Conservation (phyloP, 352 stramenopile species). For the Pythium rhizo-oryzae region DNA sequence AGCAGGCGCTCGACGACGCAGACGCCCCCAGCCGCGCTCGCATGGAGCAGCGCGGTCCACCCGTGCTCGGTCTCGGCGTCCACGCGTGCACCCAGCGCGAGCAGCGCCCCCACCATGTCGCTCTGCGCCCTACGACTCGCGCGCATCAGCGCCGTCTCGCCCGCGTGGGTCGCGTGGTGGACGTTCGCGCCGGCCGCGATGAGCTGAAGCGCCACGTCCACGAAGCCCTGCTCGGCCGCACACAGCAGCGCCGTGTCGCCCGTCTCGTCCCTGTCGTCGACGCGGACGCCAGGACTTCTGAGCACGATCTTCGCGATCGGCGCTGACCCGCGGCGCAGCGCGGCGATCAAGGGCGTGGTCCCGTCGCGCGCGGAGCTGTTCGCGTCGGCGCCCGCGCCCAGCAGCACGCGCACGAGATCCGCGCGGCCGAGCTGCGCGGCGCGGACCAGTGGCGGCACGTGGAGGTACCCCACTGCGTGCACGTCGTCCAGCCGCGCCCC, state of each 20-base stretch:
- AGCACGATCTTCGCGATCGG: neutral
- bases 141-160: neutral
- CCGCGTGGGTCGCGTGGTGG: neutral
- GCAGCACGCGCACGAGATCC: too few relatives aligned
- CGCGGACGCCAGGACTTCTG: neutral
- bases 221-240: neutral
- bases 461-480: neutral
- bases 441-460: neutral
- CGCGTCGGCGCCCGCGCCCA: too few relatives aligned
- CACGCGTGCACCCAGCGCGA: neutral
- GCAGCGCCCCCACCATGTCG: neutral
- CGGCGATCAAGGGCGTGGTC: neutral
- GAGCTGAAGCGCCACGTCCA: neutral
- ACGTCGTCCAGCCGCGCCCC: too few relatives aligned
- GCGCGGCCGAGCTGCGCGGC: too few relatives aligned
- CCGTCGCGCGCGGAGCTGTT: too few relatives aligned
- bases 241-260: neutral
- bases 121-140: neutral
- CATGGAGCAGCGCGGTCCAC: neutral
- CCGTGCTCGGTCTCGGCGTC: neutral
- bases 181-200: constrained; percentile 1
- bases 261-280: neutral
- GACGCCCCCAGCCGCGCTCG: neutral
- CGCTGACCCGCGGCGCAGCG: too few relatives aligned
- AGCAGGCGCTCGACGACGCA: neutral